Conservation (phyloP, 805 yeast species). For the Barnettozyma wickerhamii region DNA sequence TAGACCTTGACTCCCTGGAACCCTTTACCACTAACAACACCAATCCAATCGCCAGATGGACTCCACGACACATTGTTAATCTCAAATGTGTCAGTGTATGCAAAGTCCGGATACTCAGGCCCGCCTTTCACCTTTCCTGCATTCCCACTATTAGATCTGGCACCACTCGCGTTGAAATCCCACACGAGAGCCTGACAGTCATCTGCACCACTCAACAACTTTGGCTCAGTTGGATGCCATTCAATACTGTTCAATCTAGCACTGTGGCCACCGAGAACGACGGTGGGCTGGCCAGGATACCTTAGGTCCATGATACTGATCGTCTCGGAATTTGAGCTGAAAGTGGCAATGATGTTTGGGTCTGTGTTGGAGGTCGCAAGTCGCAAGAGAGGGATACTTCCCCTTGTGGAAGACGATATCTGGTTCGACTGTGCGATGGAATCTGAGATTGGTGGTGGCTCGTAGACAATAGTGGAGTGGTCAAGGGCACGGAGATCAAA, state of each 20-base stretch:
- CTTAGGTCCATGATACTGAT: constrained; percentile 78
- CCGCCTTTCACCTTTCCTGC: background rate
- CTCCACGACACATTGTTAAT: constrained; percentile 77
- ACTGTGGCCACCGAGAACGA: constrained; percentile 62
- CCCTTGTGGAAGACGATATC: constrained; percentile 8
- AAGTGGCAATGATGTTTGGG: constrained; percentile 77
- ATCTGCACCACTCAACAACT: constrained; percentile 61
- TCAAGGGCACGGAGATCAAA: constrained; percentile 87
- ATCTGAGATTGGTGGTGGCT: constrained; percentile 42
- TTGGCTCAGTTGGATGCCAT: constrained; percentile 80
- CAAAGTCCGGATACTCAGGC: constrained; percentile 32
- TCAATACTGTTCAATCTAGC: constrained; percentile 66
- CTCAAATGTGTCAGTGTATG: constrained; percentile 62
- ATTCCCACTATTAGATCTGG: background rate
- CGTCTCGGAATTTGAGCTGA: constrained; percentile 64
- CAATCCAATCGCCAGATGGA: constrained; percentile 74
- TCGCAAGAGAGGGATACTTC: constrained; percentile 49
- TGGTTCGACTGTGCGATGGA: background rate
- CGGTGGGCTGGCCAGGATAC: constrained; percentile 78
- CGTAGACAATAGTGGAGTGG: constrained; percentile 92
- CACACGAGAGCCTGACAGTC: constrained; percentile 70
- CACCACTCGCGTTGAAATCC: constrained; percentile 46
- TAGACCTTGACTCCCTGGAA: constrained; percentile 29
- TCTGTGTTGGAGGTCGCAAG: constrained; percentile 77
- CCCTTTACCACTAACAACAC: constrained; percentile 41